Percentiles rank a stretch among this genome's conserved stretches.
phyloP scores from a whole-genome alignment of 176 grass and related monocot genomes.

The Phoenix dactylifera region DNA sequence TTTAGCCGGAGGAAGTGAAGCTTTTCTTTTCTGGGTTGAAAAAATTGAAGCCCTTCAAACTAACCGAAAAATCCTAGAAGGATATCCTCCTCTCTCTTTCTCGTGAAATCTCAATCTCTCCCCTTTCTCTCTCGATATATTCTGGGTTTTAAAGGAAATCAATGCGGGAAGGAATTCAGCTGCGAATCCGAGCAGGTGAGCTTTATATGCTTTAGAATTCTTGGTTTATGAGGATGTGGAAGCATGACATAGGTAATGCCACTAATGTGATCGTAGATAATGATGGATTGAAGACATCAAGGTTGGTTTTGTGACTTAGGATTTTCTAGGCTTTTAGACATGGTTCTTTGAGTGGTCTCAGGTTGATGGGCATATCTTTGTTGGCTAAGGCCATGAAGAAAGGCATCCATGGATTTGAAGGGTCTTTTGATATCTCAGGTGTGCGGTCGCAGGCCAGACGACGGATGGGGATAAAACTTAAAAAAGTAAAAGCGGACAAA shows the following conservation, averaged over 20 bases:
- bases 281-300: too few relatives aligned
- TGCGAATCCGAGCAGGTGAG: slow-evolving; percentile 3
- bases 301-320: too few relatives aligned
- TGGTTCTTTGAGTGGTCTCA: too few relatives aligned
- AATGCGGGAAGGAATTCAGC: background rate
- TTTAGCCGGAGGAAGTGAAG: slow-evolving; percentile 26
- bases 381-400: too few relatives aligned
- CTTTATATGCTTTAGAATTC: background rate
- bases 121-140: background rate
- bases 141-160: slow-evolving; percentile 10
- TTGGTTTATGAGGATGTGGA: background rate
- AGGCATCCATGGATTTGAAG: too few relatives aligned
- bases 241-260: background rate
- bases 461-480: too few relatives aligned
- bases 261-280: background rate
- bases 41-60: background rate
- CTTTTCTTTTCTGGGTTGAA: too few relatives aligned
- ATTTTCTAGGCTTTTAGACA: too few relatives aligned
- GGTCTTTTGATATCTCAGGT: too few relatives aligned
- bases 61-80: slow-evolving; percentile 44
- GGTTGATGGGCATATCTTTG: too few relatives aligned
- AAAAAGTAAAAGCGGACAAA: too few relatives aligned
- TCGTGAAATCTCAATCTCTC: slow-evolving; percentile 16
- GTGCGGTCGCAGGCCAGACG: too few relatives aligned
- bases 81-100: slow-evolving; percentile 43